phyloP scores from a whole-genome alignment of 495 filamentous ascomycete species.

The Xanthoparmelia taractica region DNA sequence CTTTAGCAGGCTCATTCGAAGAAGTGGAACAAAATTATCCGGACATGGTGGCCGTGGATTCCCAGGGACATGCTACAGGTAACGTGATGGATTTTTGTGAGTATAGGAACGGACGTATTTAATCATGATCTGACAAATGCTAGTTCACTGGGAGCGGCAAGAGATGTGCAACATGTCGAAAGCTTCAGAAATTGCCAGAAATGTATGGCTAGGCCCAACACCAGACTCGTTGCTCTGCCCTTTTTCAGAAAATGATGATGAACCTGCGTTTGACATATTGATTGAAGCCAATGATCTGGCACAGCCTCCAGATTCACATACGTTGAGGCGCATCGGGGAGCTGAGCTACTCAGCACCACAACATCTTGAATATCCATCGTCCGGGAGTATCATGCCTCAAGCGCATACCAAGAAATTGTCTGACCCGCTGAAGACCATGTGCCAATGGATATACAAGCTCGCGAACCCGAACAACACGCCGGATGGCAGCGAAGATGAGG shows the following conservation, averaged over 20 bases:
- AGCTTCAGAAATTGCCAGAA: slow-evolving; percentile 76
- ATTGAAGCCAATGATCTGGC: slow-evolving; percentile 86
- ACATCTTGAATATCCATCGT: slow-evolving; percentile 82
- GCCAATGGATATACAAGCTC: slow-evolving; percentile 81
- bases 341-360: slow-evolving; percentile 48
- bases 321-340: slow-evolving; percentile 51
- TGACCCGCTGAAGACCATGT: slow-evolving; percentile 74
- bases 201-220: slow-evolving; percentile 86
- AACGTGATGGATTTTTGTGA: slow-evolving; percentile 81
- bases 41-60: slow-evolving; percentile 65
- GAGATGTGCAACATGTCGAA: slow-evolving; percentile 94
- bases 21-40: slow-evolving; percentile 66
- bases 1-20: slow-evolving; percentile 49
- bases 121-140: slow-evolving; percentile 7
- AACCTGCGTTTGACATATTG: slow-evolving; percentile 54
- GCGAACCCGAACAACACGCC: slow-evolving; percentile 51
- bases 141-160: slow-evolving; percentile 70
- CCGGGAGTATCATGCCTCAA: slow-evolving; percentile 77
- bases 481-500: slow-evolving; percentile 33
- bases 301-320: slow-evolving; percentile 48
- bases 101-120: slow-evolving; percentile 23
- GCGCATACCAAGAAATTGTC: slow-evolving; percentile 70
- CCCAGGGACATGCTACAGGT: slow-evolving; percentile 62
- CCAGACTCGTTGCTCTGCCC: slow-evolving; percentile 52
- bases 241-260: slow-evolving; percentile 28